Evolutionary conservation across 2,329 filamentous ascomycete species (phyloP), one percentile per base, ranked within the genome.

Genomic region (Scytalidium lignicola): DNA sequence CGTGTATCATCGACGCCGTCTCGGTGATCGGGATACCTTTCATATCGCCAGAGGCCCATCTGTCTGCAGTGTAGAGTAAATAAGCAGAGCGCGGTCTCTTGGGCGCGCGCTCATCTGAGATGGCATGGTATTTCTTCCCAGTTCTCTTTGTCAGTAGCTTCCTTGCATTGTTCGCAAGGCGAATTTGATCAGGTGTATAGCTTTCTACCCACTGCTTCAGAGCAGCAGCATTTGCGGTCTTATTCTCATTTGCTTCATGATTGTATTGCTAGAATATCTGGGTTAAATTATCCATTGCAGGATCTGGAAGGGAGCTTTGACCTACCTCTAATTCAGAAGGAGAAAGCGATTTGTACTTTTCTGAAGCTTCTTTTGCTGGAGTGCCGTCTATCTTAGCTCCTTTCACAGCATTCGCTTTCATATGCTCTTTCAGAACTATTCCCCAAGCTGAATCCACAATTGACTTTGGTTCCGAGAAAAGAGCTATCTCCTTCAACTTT

Each of bases 121-220:
- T 71, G 6, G 45, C 43, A 40, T 28, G 58, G 44, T 21, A 54
- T 51, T 40, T 49, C 54, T 41, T 58, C 58, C 2, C 55, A 37
- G 10, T 49, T 55, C 43, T 47, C 55, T 37, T 55, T 57, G 20
- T 56, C 26, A 66, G 49, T 18, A 23, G 37, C 22, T 37, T 51
- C 32, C 83, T 78, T 10, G 83, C 83, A 10, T 55, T 59, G 62
- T 87, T 87, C 49, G 83, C 83, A 2, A 70, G 51, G 42, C 68
- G 68, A 56, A 87, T 85, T 59, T 83, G 63, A 4, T 77, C 67
- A 9, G 79, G 74, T 1, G 78, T 78, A 59, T 82, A 65, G 2
- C 64, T 66, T 26, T 74, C 62, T 18, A 86, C 63, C 79, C 79
- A 87, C 51, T 70, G 61, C 23, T 75, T 67, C 59, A 74, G 76